phyloP scores from a whole-genome alignment of 1,284 basidiomycete species.

The Coniophora puteana region DNA sequence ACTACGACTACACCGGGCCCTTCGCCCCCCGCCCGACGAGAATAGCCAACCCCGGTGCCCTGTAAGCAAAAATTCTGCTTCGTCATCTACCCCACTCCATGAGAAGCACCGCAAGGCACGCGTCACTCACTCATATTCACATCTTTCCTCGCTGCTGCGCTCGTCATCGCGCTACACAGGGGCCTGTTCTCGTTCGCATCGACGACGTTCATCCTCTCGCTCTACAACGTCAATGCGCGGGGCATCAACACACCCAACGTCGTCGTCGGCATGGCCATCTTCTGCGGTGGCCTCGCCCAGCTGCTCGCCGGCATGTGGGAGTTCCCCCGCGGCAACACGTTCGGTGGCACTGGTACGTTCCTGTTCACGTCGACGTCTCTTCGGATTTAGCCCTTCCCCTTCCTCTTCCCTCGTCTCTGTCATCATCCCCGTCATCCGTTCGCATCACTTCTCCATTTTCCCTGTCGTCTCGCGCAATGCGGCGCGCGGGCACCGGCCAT shows the following conservation, averaged over 20 bases:
- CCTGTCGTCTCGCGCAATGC: too few relatives aligned
- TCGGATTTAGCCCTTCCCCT: neutral
- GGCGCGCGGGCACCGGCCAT: too few relatives aligned
- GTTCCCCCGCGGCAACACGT: slow-evolving; percentile 72
- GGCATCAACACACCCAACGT: slow-evolving; percentile 60
- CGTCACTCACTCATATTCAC: slow-evolving; percentile 1
- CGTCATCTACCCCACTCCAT: slow-evolving; percentile 1
- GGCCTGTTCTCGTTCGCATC: slow-evolving; percentile 73
- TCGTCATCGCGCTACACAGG: slow-evolving; percentile 24
- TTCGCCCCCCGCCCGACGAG: slow-evolving; percentile 13
- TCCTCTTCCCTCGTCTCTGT: neutral
- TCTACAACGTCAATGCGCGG: slow-evolving; percentile 59
- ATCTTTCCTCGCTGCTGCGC: neutral
- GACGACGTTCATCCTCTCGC: slow-evolving; percentile 68
- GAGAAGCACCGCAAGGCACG: too few relatives aligned
- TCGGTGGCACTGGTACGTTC: slow-evolving; percentile 64
- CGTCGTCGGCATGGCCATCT: slow-evolving; percentile 82
- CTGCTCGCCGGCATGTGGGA: slow-evolving; percentile 78
- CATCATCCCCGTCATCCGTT: neutral
- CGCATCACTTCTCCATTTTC: neutral
- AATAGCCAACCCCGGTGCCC: slow-evolving; percentile 52
- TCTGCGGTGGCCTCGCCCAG: slow-evolving; percentile 81
- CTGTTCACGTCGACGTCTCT: slow-evolving; percentile 2
- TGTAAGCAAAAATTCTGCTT: too few relatives aligned
- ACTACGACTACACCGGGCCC: slow-evolving; percentile 11